Conservation (phyloP, 2,329 filamentous ascomycete species). For the Trichoderma sp. region DNA sequence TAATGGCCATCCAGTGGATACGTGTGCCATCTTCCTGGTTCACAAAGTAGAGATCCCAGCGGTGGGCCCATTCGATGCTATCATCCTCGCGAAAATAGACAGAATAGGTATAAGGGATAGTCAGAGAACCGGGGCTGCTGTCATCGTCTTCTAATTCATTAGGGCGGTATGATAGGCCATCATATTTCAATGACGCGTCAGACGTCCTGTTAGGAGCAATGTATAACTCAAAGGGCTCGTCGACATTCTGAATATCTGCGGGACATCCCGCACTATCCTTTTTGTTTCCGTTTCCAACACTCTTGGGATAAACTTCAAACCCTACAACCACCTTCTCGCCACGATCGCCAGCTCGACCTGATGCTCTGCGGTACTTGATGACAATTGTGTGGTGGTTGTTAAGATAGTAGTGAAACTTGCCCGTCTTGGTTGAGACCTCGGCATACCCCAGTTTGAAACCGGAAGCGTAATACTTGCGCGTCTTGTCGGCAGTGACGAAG, state of each 20-base stretch:
- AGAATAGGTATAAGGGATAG: conserved; percentile 83
- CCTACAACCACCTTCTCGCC: conserved; percentile 81
- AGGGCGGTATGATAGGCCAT: conserved; percentile 61
- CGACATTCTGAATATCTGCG: conserved; percentile 61
- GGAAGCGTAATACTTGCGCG: conserved; percentile 82
- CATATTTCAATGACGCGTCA: conserved; percentile 48
- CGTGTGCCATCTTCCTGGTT: conserved; percentile 80
- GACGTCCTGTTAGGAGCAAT: conserved; percentile 64
- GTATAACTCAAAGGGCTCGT: conserved; percentile 67
- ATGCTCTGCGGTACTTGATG: conserved; percentile 72
- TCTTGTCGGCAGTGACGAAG: conserved; percentile 84
- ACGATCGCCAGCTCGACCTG: conserved; percentile 65
- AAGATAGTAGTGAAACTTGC: conserved; percentile 68
- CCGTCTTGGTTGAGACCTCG: conserved; percentile 61
- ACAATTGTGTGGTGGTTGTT: conserved; percentile 90
- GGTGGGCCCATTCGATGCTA: conserved; percentile 75
- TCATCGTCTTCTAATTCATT: conserved; percentile 48
- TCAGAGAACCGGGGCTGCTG: conserved; percentile 66
- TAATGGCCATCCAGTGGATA: conserved; percentile 85
- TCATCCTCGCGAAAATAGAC: conserved; percentile 87
- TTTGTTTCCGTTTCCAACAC: conserved; percentile 62
- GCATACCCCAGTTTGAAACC: conserved; percentile 87
- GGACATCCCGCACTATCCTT: conserved; percentile 69
- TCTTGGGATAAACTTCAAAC: conserved; percentile 90
- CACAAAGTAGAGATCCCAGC: conserved; percentile 89